These are phyloP conservation scores for Pulveroboletus sp. DNA, from an alignment of 1,284 basidiomycete genomes.

Conservation along the genomic window DNA sequence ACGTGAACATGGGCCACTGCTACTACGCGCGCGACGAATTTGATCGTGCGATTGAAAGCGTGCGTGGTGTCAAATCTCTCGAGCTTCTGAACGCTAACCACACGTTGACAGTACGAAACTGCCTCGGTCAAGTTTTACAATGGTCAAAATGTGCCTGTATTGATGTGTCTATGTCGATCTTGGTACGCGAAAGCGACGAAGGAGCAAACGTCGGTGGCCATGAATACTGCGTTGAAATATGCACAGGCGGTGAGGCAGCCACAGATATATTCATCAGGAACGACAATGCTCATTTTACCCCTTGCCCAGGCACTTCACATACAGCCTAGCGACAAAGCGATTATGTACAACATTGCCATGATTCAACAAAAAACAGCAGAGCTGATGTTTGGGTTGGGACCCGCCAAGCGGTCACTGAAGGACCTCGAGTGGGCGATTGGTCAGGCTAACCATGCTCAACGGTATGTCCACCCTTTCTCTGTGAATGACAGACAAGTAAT, in stretches of 20 bases:
- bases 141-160: conserved; percentile 67
- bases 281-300: neutral
- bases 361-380: conserved; percentile 94
- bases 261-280: neutral
- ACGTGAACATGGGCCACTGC: conserved; percentile 94
- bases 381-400: conserved; percentile 73
- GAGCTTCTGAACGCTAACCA: conserved; percentile 1
- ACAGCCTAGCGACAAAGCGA: conserved; percentile 84
- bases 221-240: conserved; percentile 79
- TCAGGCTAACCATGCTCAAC: conserved; percentile 86
- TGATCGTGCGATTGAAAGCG: conserved; percentile 91
- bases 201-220: conserved; percentile 77
- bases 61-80: conserved; percentile 46
- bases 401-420: conserved; percentile 74
- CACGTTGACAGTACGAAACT: conserved; percentile 76
- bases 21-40: conserved; percentile 90
- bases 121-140: conserved; percentile 75
- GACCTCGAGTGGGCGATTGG: conserved; percentile 79
- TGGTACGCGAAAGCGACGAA: conserved; percentile 92
- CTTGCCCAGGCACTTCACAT: conserved; percentile 70
- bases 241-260: conserved; percentile 53
- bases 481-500: neutral
- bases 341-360: conserved; percentile 93
- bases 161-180: conserved; percentile 84
- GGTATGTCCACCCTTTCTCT: conserved; percentile 48